phyloP scores from a whole-genome alignment of 441 rosid genomes.

The Adansonia grandidieri region DNA sequence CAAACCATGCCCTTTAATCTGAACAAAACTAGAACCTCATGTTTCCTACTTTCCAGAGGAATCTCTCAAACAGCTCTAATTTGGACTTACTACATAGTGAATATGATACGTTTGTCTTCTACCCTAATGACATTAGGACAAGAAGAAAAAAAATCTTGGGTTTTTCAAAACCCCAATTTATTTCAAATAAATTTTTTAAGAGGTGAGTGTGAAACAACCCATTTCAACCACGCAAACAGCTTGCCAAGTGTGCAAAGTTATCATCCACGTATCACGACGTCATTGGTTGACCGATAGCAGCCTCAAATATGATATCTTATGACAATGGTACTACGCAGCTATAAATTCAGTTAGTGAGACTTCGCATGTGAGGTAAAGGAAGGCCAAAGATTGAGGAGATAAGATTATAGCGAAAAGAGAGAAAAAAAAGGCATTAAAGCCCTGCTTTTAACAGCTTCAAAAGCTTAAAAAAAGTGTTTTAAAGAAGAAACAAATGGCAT shows the following conservation, averaged over 20 bases:
- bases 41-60: no score
- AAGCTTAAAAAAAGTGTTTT: not conserved
- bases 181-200: constrained; percentile 22
- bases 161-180: not conserved
- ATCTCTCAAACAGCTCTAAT: no score
- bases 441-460: not conserved
- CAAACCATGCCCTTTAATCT: no score
- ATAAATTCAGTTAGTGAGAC: constrained; percentile 46
- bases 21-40: no score
- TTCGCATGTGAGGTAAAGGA: constrained; percentile 51
- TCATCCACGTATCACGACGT: constrained; percentile 56
- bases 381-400: constrained; percentile 39
- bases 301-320: constrained; percentile 72
- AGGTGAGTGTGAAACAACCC: constrained; percentile 49
- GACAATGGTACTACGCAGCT: constrained; percentile 34
- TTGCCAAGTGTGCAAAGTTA: constrained; percentile 47
- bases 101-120: constrained; percentile 38
- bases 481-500: constrained; percentile 58
- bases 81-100: constrained; percentile 24
- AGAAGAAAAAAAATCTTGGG: constrained; percentile 33
- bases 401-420: constrained; percentile 34
- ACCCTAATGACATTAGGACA: not conserved
- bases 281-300: constrained; percentile 49
- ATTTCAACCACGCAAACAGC: constrained; percentile 44
- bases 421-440: not conserved